phyloP scores from a whole-genome alignment of 179 eudicot species.

The Vitellaria paradoxa region DNA sequence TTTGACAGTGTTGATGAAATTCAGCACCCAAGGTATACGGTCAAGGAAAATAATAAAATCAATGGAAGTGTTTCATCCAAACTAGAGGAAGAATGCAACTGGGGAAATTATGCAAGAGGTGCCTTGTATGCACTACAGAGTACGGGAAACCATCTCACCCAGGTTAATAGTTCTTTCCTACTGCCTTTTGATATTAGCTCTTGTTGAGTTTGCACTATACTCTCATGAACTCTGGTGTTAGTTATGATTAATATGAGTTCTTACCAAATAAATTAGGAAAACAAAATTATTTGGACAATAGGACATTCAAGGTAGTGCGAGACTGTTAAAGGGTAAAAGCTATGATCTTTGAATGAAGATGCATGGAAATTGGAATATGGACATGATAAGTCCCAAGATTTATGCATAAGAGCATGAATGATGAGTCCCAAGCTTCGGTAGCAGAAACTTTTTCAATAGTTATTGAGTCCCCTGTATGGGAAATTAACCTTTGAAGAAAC shows the following conservation, averaged over 20 bases:
- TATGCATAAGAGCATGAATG: neutral
- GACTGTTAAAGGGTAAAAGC: neutral
- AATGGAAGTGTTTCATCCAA: conserved; percentile 34
- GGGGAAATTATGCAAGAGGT: conserved; percentile 96
- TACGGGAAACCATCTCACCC: conserved; percentile 53
- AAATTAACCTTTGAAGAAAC: too few species aligned
- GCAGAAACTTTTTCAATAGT: too few species aligned
- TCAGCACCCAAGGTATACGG: conserved; percentile 40
- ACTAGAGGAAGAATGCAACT: conserved; percentile 52
- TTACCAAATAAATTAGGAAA: neutral
- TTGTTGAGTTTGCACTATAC: neutral
- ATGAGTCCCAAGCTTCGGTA: too few species aligned
- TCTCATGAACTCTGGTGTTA: neutral
- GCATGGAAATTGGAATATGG: neutral
- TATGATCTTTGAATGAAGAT: neutral
- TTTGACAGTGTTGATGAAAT: conserved; percentile 64
- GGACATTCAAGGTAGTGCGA: neutral
- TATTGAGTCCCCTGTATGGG: too few species aligned
- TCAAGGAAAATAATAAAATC: conserved; percentile 28
- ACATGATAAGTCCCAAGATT: neutral
- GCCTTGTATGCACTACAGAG: conserved; percentile 85
- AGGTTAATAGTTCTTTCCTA: conserved; percentile 16
- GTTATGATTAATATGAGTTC: neutral
- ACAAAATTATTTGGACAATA: neutral
- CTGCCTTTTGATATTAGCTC: neutral